phyloP scores from a whole-genome alignment of 2,329 filamentous ascomycete species.

The Aspergillus neoniger region DNA sequence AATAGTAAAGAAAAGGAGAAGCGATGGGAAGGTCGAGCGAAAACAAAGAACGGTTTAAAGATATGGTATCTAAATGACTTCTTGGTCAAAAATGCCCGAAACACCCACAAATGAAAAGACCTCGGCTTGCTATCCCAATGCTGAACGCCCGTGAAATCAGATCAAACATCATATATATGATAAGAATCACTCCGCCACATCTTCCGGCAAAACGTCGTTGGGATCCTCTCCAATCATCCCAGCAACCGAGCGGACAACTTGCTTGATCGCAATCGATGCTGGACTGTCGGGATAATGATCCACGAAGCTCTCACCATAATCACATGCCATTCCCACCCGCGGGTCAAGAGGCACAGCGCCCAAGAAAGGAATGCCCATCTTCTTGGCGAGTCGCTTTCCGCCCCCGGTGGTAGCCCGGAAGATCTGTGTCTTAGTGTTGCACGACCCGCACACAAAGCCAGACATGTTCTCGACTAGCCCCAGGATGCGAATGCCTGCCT shows the following conservation, averaged over 20 bases:
- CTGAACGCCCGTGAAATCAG: slow-evolving; percentile 24
- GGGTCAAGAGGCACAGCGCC: slow-evolving; percentile 90
- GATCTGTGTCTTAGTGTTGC: slow-evolving; percentile 76
- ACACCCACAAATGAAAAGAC: not conserved
- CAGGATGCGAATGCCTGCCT: slow-evolving; percentile 84
- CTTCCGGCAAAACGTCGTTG: slow-evolving; percentile 49
- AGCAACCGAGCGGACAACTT: slow-evolving; percentile 74
- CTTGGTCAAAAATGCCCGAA: slow-evolving; percentile 26
- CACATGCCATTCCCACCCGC: slow-evolving; percentile 91
- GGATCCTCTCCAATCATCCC: slow-evolving; percentile 65
- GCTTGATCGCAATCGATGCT: slow-evolving; percentile 77
- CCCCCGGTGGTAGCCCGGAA: slow-evolving; percentile 92
- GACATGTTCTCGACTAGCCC: slow-evolving; percentile 98
- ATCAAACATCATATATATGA: slow-evolving; percentile 12
- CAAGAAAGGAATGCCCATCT: slow-evolving; percentile 85
- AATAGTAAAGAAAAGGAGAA: not conserved
- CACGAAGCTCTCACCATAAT: slow-evolving; percentile 96
- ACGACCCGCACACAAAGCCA: slow-evolving; percentile 93
- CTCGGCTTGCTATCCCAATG: slow-evolving; percentile 16
- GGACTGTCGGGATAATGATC: slow-evolving; percentile 92
- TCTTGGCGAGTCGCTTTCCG: slow-evolving; percentile 74
- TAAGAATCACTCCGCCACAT: slow-evolving; percentile 26
- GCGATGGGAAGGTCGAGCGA: not conserved
- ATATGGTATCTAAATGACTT: slow-evolving; percentile 20
- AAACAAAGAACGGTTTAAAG: not conserved